Conservation (phyloP, 2,329 filamentous ascomycete genomes). For the Cladophialophora yegresii region DNA sequence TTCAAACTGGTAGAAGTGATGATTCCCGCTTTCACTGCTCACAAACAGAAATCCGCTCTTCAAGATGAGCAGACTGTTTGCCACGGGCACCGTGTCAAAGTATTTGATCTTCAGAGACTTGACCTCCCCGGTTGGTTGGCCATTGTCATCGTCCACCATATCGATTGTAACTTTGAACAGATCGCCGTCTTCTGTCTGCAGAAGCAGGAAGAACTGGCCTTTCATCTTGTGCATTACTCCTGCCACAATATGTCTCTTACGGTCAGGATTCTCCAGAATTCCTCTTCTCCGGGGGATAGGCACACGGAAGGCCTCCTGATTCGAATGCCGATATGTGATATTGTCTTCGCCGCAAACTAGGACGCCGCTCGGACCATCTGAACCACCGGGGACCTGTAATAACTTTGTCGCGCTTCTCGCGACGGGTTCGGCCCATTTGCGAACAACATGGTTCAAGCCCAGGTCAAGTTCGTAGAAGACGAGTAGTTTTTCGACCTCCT, state of each 20-base stretch:
- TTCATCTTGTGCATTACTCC: conserved; percentile 98
- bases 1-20: conserved; percentile 95
- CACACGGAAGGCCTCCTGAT: conserved; percentile 84
- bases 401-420: conserved; percentile 85
- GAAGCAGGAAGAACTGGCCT: conserved; percentile 93
- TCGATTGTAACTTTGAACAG: conserved; percentile 95
- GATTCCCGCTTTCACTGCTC: conserved; percentile 88
- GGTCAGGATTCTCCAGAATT: conserved; percentile 84
- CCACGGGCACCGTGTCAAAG: conserved; percentile 92
- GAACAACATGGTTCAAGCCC: conserved; percentile 93
- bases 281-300: conserved; percentile 85
- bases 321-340: conserved; percentile 95
- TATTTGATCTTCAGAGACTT: conserved; percentile 89
- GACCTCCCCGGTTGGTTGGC: conserved; percentile 78
- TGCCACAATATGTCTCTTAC: conserved; percentile 82
- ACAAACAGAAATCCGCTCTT: conserved; percentile 96
- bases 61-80: conserved; percentile 83
- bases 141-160: conserved; percentile 78
- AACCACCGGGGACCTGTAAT: conserved; percentile 92
- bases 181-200: conserved; percentile 97
- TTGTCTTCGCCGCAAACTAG: conserved; percentile 92
- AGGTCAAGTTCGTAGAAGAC: conserved; percentile 98
- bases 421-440: conserved; percentile 93
- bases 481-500: conserved; percentile 82
- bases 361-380: conserved; percentile 90